Evolutionary conservation across 192 early-diverging fungal genomes (phyloP), one percentile per base, ranked within the genome.

Genomic region (Coemansia sp.): DNA sequence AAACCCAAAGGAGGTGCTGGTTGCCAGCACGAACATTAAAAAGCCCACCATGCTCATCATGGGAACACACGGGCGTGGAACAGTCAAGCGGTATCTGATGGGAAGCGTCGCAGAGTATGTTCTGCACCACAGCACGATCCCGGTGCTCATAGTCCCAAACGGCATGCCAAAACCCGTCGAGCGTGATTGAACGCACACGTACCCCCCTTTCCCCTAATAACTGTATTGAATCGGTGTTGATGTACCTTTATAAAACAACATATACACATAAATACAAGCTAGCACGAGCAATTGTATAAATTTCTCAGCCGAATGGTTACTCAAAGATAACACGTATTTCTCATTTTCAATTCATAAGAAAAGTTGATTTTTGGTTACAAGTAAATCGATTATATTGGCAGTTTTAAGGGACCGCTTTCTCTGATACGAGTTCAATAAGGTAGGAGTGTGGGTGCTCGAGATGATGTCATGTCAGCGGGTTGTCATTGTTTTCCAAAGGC

Each of bases 81-180:
- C 82, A 2, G 64, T 89, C 28, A 87, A 88, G 66, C 80, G 87
- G 33, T 87, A 86, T 61, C 69, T 90, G 20, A 77, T 90, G 55
- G 87, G 87, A 47, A 86, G 84, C 60, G 79, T 89, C 14, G 87
- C 89, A 3, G 83, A 83, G 28, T 89, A 88, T 25, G 86, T 86
- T 53, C 54, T 88, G 57, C 83, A 90, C 53, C 85, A 88, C 64
- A 86, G 85, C 23, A 82, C 83, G 4, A 72, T 88, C 5, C 87
- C 89, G 1, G 87, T 90, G 6, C 75, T 86, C 14, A 85, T 90
- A 11, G 89, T 90, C 15, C 86, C 75, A 7, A 79, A 79, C 47
- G 75, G 75, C 23, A 30, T 55, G 45, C 59, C 38, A n/a, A 68
- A 42, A 38, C 44, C 70, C 15, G n/a, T 55, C 0, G 66, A 71